These are phyloP conservation scores for Nakazawaea populi DNA, from an alignment of 805 yeast species.

Conservation along the genomic window DNA sequence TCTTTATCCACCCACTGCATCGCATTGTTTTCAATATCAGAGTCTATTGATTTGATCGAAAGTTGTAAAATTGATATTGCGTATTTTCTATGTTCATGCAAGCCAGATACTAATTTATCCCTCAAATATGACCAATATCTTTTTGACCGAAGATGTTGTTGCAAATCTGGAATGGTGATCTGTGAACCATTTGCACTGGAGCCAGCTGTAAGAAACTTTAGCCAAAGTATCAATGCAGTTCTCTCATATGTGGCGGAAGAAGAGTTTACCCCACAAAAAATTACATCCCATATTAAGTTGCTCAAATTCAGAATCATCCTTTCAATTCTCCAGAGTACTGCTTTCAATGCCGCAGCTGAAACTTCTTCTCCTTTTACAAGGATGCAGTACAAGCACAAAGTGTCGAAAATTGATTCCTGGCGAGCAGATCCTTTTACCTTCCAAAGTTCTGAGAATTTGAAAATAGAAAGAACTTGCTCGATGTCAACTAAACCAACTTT, in stretches of 20 bases:
- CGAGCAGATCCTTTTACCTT: conserved; percentile 18
- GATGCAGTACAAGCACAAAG: conserved; percentile 26
- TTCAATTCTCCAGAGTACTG: conserved; percentile 50
- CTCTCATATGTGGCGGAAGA: conserved; percentile 21
- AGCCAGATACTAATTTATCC: conserved; percentile 42
- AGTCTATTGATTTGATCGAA: conserved; percentile 43
- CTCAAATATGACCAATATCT: conserved; percentile 57
- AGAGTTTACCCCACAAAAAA: conserved; percentile 31
- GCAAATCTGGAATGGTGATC: conserved; percentile 18
- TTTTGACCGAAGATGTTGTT: conserved; percentile 21
- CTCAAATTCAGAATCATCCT: conserved; percentile 23
- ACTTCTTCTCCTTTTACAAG: conserved; percentile 32
- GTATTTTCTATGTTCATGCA: conserved; percentile 67
- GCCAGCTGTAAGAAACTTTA: conserved; percentile 36
- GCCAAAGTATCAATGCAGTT: conserved; percentile 48
- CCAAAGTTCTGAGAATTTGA: conserved; percentile 32
- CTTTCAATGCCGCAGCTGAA: conserved; percentile 29
- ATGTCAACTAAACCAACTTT: background rate
- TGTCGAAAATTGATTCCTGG: conserved; percentile 16
- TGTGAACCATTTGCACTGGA: conserved; percentile 10
- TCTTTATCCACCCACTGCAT: conserved; percentile 39
- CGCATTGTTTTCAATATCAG: conserved; percentile 26
- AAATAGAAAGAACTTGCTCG: conserved; percentile 14
- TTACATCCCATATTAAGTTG: conserved; percentile 38
- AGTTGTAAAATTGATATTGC: conserved; percentile 59